Evolutionary conservation across 768 basidiomycete genomes (phyloP), one percentile per base, ranked within the genome.

Genomic region (Boletus vermiculosoides): DNA sequence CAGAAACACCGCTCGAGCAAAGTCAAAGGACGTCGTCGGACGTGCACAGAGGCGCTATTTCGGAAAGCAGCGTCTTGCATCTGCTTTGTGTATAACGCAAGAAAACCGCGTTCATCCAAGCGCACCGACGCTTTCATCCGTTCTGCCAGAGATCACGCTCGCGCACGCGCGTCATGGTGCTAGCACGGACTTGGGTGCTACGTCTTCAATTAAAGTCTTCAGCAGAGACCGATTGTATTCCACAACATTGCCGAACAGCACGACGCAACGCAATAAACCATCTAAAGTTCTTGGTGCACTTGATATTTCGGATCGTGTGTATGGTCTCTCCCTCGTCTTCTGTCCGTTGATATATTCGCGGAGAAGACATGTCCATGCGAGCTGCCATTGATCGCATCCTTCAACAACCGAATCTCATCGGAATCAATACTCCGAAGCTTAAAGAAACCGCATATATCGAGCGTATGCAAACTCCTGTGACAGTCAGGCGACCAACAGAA

Each of bases 1-100:
- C 54, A 89, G 88, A 63, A 88, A 83, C 63, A 76, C 77, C 1
- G 82, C 81, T 20, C 83, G 79, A 66, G 77, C 83, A 0, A 80
- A 83, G 52, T 77, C 76, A 5, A 87, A 77, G 63, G 87, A 90
- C 57, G 66, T 77, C 12, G 71, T 78, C 6, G 76, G 80, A 15
- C 80, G 82, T 52, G 70, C 77, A 31, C 84, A 88, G 58, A 86
- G 80, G 57, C 75, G 73, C 18, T 82, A 83, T 58, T 90, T 90
- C 61, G 79, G 83, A 34, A 80, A 78, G 53, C 82, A 84, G 60
- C 79, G 82, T 28, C 76, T 88, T 34, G 67, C 60, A 73, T 84
- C 58, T 71, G 86, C 56, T 65, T 83, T 71, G 22, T 63, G 58
- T 50, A 55, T 37, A 47, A 60, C 50, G 11, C 62, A 56, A 33